Evolutionary conservation across 2,329 filamentous ascomycete species (phyloP), one percentile per base, ranked within the genome.

Genomic region (Aspergillus sp.): DNA sequence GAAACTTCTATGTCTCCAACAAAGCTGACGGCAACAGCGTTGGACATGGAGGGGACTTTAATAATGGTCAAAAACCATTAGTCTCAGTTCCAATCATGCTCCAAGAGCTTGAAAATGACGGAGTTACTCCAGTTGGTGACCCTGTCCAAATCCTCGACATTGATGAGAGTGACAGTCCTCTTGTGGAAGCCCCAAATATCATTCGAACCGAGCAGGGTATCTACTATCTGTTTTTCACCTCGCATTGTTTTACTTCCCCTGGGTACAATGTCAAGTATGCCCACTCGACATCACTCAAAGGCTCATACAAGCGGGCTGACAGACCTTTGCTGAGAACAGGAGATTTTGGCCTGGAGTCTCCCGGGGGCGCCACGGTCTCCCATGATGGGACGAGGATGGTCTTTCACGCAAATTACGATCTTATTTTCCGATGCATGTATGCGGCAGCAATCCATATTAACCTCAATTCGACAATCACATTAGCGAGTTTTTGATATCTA

Each of bases 11-110:
- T 56, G 68, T 85, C 13, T 64, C 77, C 12, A 85, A 83, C 66
- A 85, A 85, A 60, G 68, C 81, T 31, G 81, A 86, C 56, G 81
- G 79, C 26, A 84, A 83, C 60, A 70, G 69, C 42, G 62, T 76
- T 32, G 69, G 69, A 5, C 55, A 64, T 45, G 69, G 69, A 28
- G 72, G 72, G 3, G 55, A 58, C 33, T 75, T 72, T 53, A 60
- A 61, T 33, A 68, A 71, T 42, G 74, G 70, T 53, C 58, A 58
- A 6, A 47, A 48, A 6, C 64, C 64, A 5, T 49, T 61, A 5
- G 46, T 56, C 0, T 39, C 60, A 0, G 64, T 62, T 1, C 65
- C 64, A 2, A 54, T 69, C 19, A 54, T 68, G 69, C 59, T 69
- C 3, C 66, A 68, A 42, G 55, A 67, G 45, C 44, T 68, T 7